Base-by-base conservation (phyloP, 2,329 filamentous ascomycete genomes). In the Beauveria sp. region DNA sequence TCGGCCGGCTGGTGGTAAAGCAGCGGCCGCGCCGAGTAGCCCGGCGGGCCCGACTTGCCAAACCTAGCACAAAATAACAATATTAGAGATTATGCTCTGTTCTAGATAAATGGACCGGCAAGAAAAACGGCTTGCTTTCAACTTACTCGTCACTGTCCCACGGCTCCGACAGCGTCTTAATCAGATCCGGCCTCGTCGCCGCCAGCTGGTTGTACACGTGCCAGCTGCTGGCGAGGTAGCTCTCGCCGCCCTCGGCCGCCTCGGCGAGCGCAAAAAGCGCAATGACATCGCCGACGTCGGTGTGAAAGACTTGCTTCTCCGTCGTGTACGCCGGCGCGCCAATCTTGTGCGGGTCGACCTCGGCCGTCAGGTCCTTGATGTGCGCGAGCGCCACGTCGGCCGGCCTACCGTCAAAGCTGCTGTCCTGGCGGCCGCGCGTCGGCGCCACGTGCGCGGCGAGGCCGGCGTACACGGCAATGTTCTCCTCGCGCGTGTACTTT, bases 301-400 rank as follows among this genome's bases (percentile, higher is more conserved):
- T 87, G 69, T 87, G 86, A 66, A 87, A 87, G 6, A 81, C 79
- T 68, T 84, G 84, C 67, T 84, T 85, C 61, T 86, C 83, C 0
- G 80, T 75, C 0, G 83, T 86, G 69, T 85, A 86, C 0, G 83
- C 81, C 0, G 83, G 83, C 1, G 79, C 78, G 2, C 83, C 82
- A 53, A 87, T 86, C 3, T 74, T 72, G 28, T 70, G 64, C 9
- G 65, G 58, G 43, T 69, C 66, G 8, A 67, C 61, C 5, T 60
- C 63, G 20, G 65, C 57, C 43, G 60, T 76, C 8, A 89, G 74
- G 64, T 89, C 85, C 69, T 84, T 88, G 72, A 89, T 84, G 64
- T 89, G 86, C 3, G 78, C 74, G 2, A 85, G 70, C 6, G 84
- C 78, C 0, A 83, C 79, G 50, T 83, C 81, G 1, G 78, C 79